These are phyloP conservation scores for Zopfochytrium polystomum DNA, from an alignment of 371 early-diverging fungal genomes.

Conservation along the genomic window DNA sequence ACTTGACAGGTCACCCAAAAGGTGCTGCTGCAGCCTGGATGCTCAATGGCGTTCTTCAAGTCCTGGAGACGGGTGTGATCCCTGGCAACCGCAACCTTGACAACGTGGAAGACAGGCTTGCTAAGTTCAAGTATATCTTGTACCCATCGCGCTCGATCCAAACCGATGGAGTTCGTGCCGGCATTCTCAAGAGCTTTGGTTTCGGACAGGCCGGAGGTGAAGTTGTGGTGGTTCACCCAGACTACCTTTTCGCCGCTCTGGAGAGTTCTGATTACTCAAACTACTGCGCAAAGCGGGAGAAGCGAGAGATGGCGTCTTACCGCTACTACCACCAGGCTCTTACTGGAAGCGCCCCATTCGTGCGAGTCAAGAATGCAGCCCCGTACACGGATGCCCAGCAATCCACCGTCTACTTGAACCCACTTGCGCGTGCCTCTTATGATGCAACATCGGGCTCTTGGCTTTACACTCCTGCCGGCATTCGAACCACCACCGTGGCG, in stretches of 20 bases:
- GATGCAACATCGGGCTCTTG: constrained; percentile 72
- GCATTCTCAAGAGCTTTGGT: constrained; percentile 90
- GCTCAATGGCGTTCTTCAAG: constrained; percentile 91
- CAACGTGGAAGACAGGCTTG: constrained; percentile 81
- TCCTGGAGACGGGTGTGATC: constrained; percentile 81
- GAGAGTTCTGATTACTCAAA: constrained; percentile 67
- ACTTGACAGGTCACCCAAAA: constrained; percentile 95
- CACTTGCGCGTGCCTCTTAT: constrained; percentile 81
- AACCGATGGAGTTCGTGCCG: constrained; percentile 92
- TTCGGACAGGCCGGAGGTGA: constrained; percentile 97
- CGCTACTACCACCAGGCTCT: constrained; percentile 92
- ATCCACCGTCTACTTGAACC: constrained; percentile 84
- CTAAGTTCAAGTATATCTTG: constrained; percentile 76
- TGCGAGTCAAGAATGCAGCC: constrained; percentile 83
- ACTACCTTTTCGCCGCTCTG: constrained; percentile 81
- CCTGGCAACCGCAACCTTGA: constrained; percentile 97
- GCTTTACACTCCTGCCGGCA: constrained; percentile 49
- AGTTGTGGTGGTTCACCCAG: constrained; percentile 85
- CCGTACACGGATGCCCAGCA: constrained; percentile 89
- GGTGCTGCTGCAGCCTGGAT: constrained; percentile 98
- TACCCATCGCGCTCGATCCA: constrained; percentile 87
- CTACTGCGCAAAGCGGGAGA: constrained; percentile 69
- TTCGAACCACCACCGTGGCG: constrained; percentile 20
- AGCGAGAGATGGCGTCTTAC: constrained; percentile 80
- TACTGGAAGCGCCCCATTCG: constrained; percentile 76